Conservation (phyloP, 2,329 filamentous ascomycete genomes). For the Clarireedia hainanense region DNA sequence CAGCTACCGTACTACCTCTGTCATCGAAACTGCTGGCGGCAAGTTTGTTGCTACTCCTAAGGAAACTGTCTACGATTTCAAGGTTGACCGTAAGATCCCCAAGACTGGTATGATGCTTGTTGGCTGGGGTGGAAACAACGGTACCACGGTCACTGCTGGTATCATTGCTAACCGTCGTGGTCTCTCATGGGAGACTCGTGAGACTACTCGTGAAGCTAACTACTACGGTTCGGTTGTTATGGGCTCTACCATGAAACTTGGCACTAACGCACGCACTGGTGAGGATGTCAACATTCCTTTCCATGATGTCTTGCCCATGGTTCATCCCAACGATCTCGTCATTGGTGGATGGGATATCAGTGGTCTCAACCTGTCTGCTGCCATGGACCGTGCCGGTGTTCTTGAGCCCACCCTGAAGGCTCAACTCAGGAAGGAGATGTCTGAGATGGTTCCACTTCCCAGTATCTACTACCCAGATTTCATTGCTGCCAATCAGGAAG, state of each 20-base stretch:
- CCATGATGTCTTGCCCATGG: slow-evolving; percentile 89
- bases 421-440: slow-evolving; percentile 89
- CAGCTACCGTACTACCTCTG: slow-evolving; percentile 88
- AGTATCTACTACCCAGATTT: slow-evolving; percentile 99
- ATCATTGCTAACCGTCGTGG: slow-evolving; percentile 90
- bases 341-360: slow-evolving; percentile 98
- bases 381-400: slow-evolving; percentile 94
- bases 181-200: slow-evolving; percentile 87
- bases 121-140: slow-evolving; percentile 97
- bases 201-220: slow-evolving; percentile 78
- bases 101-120: slow-evolving; percentile 97
- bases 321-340: slow-evolving; percentile 91
- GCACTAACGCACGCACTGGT: slow-evolving; percentile 73
- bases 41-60: slow-evolving; percentile 78
- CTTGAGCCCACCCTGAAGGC: slow-evolving; percentile 92
- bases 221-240: slow-evolving; percentile 98
- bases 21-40: slow-evolving; percentile 60
- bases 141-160: slow-evolving; percentile 91
- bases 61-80: slow-evolving; percentile 93
- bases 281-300: slow-evolving; percentile 95
- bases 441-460: slow-evolving; percentile 76
- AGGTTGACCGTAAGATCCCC: slow-evolving; percentile 86
- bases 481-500: slow-evolving; percentile 97
- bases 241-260: slow-evolving; percentile 95
- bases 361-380: slow-evolving; percentile 74